Evolutionary conservation across 129 eudicot genomes (phyloP).

Genomic region (Chrysanthemum seticuspe): DNA sequence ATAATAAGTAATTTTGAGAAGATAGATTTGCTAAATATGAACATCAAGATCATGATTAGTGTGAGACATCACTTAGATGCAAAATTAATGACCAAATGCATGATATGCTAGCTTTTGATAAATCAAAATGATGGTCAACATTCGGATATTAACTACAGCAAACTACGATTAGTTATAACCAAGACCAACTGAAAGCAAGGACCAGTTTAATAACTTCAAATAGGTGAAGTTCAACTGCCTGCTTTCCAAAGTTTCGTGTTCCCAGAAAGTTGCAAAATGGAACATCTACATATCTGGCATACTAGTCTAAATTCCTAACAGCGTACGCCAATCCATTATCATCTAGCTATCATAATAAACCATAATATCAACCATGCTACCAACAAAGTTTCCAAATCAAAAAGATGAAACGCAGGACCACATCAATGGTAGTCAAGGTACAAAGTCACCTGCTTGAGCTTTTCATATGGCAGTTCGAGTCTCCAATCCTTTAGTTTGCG

Average conservation of each 20-base stretch:
- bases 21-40: background rate
- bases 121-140: background rate
- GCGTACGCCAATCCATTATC: background rate
- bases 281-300: background rate
- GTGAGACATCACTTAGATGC: background rate
- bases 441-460: slow-evolving; percentile 50
- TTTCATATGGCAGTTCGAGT: slow-evolving; percentile 51
- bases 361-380: background rate
- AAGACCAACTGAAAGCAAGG: background rate
- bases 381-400: background rate
- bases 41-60: background rate
- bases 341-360: background rate
- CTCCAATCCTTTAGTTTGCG: slow-evolving; percentile 87
- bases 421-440: slow-evolving; percentile 48
- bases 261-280: background rate
- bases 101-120: background rate
- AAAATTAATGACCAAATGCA: background rate
- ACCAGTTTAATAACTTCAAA: background rate
- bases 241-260: background rate
- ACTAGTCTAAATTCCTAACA: background rate
- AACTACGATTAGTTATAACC: background rate
- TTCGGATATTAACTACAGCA: background rate
- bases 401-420: background rate
- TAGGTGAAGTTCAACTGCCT: background rate
- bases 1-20: background rate